Base-by-base conservation (phyloP, 805 yeast genomes). In the Starmerella ratchasimensis region DNA sequence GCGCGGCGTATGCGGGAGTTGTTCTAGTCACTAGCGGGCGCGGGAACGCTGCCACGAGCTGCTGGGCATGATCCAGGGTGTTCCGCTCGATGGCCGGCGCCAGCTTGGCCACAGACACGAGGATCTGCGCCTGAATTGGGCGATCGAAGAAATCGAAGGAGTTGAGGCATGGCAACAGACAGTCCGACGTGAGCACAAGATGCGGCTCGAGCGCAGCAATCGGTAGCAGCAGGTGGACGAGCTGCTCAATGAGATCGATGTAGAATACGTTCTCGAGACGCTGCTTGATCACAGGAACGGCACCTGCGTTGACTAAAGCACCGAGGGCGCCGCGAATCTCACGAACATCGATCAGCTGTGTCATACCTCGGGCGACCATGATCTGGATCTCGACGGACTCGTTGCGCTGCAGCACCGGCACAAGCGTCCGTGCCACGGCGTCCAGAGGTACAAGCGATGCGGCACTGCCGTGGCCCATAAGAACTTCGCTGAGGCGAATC, bases 211-310 rank as follows among this genome's bases (percentile, higher is more conserved):
- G 55, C 2, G 34, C 39, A 0, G 65, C 59, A 3, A 62, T 50
- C 18, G 52, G 52, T 32, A 59, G 56, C 18, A 63, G 47, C 1
- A 60, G 55, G 40, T 50, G 58, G 11, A 81, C 63, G 21, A 84
- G 83, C 57, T 86, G 95, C 53, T 88, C 98, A 0, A 94, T 93
- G 37, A 88, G 63, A 54, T 88, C 98, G 37, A 88, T 86, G 53
- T 72, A 86, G 38, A 75, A 73, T 14, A 88, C 76, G 44, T 82
- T 93, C 40, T 71, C 51, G 26, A 90, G 57, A 43, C 79, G 80
- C 5, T 65, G 61, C 46, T 78, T 71, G 19, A 90, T 62, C 0
- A 71, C 73, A 31, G 73, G 76, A 6, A 84, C 68, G 0, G 76
- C 78, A 28, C 78, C 77, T 14, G 71, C 71, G 16, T 68, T 62